Conservation (phyloP, 2,329 filamentous ascomycete genomes). For the Clonostachys solani region DNA sequence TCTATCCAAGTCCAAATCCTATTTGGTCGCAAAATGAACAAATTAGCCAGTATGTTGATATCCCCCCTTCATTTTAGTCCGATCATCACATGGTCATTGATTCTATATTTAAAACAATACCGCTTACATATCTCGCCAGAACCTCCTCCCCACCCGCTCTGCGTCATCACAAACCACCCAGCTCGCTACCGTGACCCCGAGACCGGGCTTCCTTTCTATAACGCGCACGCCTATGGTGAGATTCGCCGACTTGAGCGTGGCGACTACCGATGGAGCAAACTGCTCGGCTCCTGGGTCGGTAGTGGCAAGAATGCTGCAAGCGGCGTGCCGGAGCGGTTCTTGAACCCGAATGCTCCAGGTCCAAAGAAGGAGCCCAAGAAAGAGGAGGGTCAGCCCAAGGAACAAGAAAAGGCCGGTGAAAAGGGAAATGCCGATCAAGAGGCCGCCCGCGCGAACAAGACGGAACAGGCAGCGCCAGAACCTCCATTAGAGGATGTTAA, state of each 20-base stretch:
- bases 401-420: slow-evolving; percentile 8
- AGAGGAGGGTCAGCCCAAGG: slow-evolving; percentile 11
- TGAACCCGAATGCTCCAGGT: slow-evolving; percentile 25
- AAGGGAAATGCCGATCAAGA: not conserved
- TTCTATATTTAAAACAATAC: not conserved
- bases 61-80: not conserved
- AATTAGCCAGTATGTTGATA: slow-evolving; percentile 43
- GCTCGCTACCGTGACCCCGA: slow-evolving; percentile 82
- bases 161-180: slow-evolving; percentile 76
- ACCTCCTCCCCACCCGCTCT: slow-evolving; percentile 51
- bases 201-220: slow-evolving; percentile 79
- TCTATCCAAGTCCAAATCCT: slow-evolving; percentile 53
- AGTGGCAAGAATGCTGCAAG: slow-evolving; percentile 57
- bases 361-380: slow-evolving; percentile 6
- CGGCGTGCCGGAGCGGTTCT: slow-evolving; percentile 78
- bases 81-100: not conserved
- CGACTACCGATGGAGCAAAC: slow-evolving; percentile 76
- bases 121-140: slow-evolving; percentile 26
- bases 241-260: slow-evolving; percentile 71
- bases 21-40: slow-evolving; percentile 55
- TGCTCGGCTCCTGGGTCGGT: slow-evolving; percentile 82
- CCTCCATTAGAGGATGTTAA: not conserved
- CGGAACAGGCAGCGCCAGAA: not conserved
- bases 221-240: slow-evolving; percentile 75
- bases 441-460: not conserved